These are phyloP conservation scores for Cordia subcordata DNA, from an alignment of 257 asterid species.

Conservation along the genomic window DNA sequence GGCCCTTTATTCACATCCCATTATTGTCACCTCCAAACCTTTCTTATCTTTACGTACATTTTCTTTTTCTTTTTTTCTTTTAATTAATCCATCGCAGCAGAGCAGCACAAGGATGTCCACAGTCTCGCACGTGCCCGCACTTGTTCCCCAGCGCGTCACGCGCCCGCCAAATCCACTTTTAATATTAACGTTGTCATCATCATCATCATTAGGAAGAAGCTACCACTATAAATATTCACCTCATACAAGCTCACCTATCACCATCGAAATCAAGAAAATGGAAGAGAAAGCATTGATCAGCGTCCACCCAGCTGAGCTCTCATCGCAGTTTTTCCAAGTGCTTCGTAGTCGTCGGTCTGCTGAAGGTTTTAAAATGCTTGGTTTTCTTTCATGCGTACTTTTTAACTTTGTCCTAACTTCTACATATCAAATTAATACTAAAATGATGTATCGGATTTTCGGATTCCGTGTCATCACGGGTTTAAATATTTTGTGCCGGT, in stretches of 20 bases:
- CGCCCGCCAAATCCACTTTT: neutral
- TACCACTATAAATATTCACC: neutral
- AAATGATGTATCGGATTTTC: too few species aligned
- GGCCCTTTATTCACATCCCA: neutral
- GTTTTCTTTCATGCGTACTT: too few species aligned
- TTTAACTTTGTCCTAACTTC: too few species aligned
- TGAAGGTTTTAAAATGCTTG: slow-evolving; percentile 36
- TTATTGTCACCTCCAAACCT: too few species aligned
- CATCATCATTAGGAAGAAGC: too few species aligned
- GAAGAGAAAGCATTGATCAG: slow-evolving; percentile 1
- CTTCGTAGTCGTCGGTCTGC: slow-evolving; percentile 63
- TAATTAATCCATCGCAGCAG: neutral
- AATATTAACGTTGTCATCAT: too few species aligned
- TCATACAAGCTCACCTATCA: neutral
- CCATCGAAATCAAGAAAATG: slow-evolving; percentile 9
- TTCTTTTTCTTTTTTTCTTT: too few species aligned
- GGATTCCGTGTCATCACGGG: too few species aligned
- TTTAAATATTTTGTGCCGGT: too few species aligned
- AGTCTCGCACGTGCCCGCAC: neutral
- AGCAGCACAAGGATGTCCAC: neutral
- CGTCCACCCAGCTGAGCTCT: slow-evolving; percentile 36
- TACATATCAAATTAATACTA: too few species aligned
- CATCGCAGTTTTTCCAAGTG: slow-evolving; percentile 53
- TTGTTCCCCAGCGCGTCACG: neutral
- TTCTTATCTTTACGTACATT: too few species aligned